Evolutionary conservation across 1,284 basidiomycete genomes (phyloP), one percentile per base, ranked within the genome.

Genomic region (Apiotrichum laibachii): DNA sequence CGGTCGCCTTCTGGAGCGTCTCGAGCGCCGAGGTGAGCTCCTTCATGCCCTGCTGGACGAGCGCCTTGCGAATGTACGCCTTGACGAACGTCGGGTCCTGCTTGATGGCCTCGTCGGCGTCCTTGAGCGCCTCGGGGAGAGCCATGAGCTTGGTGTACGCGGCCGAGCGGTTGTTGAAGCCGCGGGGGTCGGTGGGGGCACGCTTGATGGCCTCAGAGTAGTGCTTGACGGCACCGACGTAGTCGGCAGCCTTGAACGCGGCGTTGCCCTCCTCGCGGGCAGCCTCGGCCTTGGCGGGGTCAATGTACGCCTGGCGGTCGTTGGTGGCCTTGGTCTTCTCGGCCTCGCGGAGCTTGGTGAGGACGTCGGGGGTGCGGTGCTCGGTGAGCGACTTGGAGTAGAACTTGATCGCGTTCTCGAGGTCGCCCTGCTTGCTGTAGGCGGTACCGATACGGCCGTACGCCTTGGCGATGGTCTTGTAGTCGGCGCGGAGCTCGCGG

Each of bases 161-260:
- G 35, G 92, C 89, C 18, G 96, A 92, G 56, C 96, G 88, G 82
- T 99, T 99, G 74, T 94, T 98, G 82, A 96, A 99, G 16, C 90
- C 92, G 65, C 89, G 84, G 12, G 96, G 85, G 73, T 99, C 95
- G 37, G 79, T 76, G 45, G 96, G 96, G 70, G 92, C 87, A 55
- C 96, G 88, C 81, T 98, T 98, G 82, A 99, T 96, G 62, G 92
- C 88, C 80, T 99, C 96, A 15, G 89, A 85, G 81, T 99, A 99
- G 45, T 85, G 83, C 80, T 90, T 92, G 63, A 99, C 94, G 1
- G 94, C 90, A n/a, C 83, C 86, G 18, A 86, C 92, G 78, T 92
- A 97, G 76, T 93, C 86, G 31, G 91, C 93, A 4, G 80, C 83
- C 82, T 98, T 99, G 86, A 97, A 99, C 42, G 88, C 83, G 40